Evolutionary conservation across 73 alveolate genomes (phyloP), one percentile per base, ranked within the genome.

Genomic region (Durusdinium trenchii): DNA sequence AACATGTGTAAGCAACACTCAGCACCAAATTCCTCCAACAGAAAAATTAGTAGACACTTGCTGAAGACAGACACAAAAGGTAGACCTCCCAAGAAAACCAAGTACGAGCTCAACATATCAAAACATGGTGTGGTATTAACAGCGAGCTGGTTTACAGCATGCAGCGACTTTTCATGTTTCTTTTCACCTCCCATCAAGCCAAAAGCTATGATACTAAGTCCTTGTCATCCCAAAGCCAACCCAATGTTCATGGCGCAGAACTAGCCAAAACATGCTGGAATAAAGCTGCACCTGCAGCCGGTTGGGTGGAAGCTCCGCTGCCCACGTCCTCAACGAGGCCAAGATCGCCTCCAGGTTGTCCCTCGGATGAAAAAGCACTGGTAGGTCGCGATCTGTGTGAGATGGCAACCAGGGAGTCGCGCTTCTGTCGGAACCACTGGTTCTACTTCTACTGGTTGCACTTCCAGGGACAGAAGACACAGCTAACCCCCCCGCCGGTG

Each of bases 291-390:
- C 94, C 94, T 83, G 94, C 94, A 83, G 50, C 50, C 51, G 94
- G 50, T 75, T 75, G 2, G 94, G 94, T 20, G 75, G 94, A 71
- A 83, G 51, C 38, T 83, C 94, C n/a, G 71, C 51, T 32, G 94
- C 94, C 94, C 94, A 83, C 51, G 94, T 83, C 71, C 51, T 75
- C 40, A 83, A 23, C 36, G 94, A 47, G 16, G 75, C 94, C 30
- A 36, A 48, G 75, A 83, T 83, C 32, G 75, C 30, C 16, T 52
- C 94, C 75, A 83, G 30, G 35, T 51, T 83, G 20, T 50, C 26
- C 94, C 94, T 83, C 28, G 64, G 28, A 12, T 54, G 64, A 12
- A 12, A 9, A 12, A 12, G 64, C 20, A 54, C 64, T 20, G 64
- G 28, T 12, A 54, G 20, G 20, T 9, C 64, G 28, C 20, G 64